Percentiles rank a stretch among this genome's conserved stretches.
Conservation (phyloP, 331 rosid genomes). For the Malus hybrid region DNA sequence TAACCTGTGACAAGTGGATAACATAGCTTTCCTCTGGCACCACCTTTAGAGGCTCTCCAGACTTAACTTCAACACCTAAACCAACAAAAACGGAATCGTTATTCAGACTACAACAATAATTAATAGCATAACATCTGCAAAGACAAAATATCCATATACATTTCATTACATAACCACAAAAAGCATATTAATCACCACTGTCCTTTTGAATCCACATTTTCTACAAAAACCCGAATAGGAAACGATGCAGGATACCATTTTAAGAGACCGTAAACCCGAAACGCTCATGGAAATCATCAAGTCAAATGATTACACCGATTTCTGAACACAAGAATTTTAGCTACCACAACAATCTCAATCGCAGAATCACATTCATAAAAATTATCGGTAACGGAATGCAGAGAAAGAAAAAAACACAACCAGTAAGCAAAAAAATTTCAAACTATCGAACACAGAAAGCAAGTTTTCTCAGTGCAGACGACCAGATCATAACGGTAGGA, state of each 20-base stretch:
- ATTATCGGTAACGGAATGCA: background rate
- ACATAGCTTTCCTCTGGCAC: slow-evolving; percentile 16
- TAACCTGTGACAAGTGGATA: slow-evolving; percentile 75
- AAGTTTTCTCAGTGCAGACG: background rate
- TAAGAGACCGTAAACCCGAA: background rate
- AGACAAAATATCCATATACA: background rate
- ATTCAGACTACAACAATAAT: no score
- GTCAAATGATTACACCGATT: background rate
- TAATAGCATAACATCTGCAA: background rate
- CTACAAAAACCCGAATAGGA: background rate
- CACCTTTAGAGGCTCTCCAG: slow-evolving; percentile 46
- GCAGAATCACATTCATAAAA: background rate
- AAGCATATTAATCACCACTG: background rate
- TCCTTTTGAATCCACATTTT: background rate
- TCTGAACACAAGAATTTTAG: background rate
- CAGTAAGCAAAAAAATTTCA: background rate
- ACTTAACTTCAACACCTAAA: slow-evolving; percentile 71
- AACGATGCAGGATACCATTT: background rate
- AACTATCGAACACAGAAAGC: background rate
- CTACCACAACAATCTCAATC: background rate
- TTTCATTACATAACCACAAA: background rate
- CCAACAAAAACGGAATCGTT: background rate
- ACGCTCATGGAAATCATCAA: background rate
- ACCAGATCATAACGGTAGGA: background rate
- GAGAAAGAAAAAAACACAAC: background rate